A percentile compares a stretch with the other conserved stretches of the same genome.
These are phyloP conservation scores for Triticum aestivum DNA, from an alignment of 176 grass and related monocot genomes.

Conservation along the genomic window IWGSC_CS_RefSeq_v2.1 NC_057796.1:209220141-209220640, in stretches of 20 bases:
- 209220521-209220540: too few species aligned
- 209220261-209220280: background rate
- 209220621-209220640: too few species aligned
- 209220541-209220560: too few species aligned
- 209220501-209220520: too few species aligned
- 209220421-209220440: background rate
- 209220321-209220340: slow-evolving; percentile 4
- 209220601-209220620: too few species aligned
- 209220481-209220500: too few species aligned
- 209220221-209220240: background rate
- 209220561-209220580: too few species aligned
- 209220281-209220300: background rate
- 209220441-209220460: background rate
- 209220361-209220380: background rate
- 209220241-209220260: background rate
- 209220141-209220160: slow-evolving; percentile 45
- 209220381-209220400: background rate
- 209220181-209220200: background rate
- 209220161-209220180: background rate
- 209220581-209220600: too few species aligned
- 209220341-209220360: background rate
- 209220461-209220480: too few species aligned
- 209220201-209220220: too few species aligned
- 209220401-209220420: background rate
- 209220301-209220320: background rate